phyloP scores from a whole-genome alignment of 345 rosid species.

The Psidium guajava region DNA sequence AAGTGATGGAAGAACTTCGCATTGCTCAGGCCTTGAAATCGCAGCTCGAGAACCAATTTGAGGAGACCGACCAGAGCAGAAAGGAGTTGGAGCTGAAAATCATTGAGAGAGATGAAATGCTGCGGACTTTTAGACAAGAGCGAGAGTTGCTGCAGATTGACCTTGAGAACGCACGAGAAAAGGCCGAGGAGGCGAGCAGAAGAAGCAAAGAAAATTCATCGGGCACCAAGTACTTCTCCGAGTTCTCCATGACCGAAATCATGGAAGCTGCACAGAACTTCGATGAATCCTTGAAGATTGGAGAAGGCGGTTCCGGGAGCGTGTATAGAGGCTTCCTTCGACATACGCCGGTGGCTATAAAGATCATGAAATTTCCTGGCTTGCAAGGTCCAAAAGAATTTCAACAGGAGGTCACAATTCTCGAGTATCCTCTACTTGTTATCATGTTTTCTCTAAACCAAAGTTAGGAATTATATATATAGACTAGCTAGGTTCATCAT shows the following conservation, averaged over 20 bases:
- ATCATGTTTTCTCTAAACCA: not conserved
- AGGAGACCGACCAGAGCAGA: too few relatives aligned
- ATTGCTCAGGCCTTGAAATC: not conserved
- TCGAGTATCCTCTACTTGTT: not conserved
- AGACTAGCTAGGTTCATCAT: not conserved
- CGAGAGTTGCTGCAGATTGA: too few relatives aligned
- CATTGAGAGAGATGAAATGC: too few relatives aligned
- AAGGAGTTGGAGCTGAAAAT: too few relatives aligned
- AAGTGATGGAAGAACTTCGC: not conserved
- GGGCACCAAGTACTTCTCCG: not conserved
- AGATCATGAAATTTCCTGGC: not conserved
- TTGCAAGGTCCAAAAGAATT: not conserved
- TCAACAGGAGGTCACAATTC: conserved; percentile 1
- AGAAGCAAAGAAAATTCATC: not conserved
- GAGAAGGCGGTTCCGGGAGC: not conserved
- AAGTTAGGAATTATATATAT: not conserved
- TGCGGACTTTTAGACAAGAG: too few relatives aligned
- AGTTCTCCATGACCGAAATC: not conserved
- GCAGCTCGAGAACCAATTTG: too few relatives aligned
- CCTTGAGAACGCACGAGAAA: not conserved
- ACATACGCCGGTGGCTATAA: conserved; percentile 2
- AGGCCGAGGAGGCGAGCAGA: not conserved
- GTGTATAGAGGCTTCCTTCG: conserved; percentile 6
- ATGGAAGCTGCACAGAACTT: not conserved
- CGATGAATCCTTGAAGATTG: conserved; percentile 4